Conservation (phyloP, 2,329 filamentous ascomycete species). For the Colletotrichum tamarilloi region DNA sequence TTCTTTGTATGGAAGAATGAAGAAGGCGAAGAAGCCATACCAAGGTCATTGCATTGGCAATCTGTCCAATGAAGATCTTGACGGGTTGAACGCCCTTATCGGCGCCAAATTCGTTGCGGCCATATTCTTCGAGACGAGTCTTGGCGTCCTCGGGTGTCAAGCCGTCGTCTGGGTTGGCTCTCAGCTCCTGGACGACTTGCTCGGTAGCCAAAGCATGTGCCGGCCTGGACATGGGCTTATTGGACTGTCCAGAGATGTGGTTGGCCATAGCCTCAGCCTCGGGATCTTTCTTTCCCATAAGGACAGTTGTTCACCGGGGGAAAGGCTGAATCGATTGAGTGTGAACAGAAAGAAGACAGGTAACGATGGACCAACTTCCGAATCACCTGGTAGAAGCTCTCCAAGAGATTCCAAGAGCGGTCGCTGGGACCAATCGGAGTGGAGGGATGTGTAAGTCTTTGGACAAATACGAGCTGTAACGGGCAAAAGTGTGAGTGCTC, state of each 20-base stretch:
- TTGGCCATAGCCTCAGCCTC: constrained; percentile 37
- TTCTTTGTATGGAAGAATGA: no score
- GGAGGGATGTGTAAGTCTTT: background rate
- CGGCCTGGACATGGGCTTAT: constrained; percentile 66
- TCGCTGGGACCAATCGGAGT: constrained; percentile 14
- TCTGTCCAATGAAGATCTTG: constrained; percentile 73
- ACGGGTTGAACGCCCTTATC: constrained; percentile 67
- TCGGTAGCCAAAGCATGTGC: constrained; percentile 70
- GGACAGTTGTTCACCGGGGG: constrained; percentile 2
- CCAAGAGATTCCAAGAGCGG: constrained; percentile 12
- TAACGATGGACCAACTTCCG: background rate
- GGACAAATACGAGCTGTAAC: constrained; percentile 18
- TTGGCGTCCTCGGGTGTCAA: constrained; percentile 65
- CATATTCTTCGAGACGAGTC: constrained; percentile 65
- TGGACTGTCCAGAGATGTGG: constrained; percentile 55
- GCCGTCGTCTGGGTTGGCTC: constrained; percentile 67
- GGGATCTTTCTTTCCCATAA: constrained; percentile 40
- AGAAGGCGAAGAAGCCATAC: constrained; percentile 48
- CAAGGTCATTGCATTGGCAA: constrained; percentile 77
- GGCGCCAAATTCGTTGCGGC: constrained; percentile 72
- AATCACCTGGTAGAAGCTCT: background rate
- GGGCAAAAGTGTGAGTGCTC: constrained; percentile 34
- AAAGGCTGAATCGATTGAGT: background rate
- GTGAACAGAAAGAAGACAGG: background rate
- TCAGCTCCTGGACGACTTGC: constrained; percentile 64